Conservation (phyloP, 768 basidiomycete genomes). For the Russula sp. region DNA sequence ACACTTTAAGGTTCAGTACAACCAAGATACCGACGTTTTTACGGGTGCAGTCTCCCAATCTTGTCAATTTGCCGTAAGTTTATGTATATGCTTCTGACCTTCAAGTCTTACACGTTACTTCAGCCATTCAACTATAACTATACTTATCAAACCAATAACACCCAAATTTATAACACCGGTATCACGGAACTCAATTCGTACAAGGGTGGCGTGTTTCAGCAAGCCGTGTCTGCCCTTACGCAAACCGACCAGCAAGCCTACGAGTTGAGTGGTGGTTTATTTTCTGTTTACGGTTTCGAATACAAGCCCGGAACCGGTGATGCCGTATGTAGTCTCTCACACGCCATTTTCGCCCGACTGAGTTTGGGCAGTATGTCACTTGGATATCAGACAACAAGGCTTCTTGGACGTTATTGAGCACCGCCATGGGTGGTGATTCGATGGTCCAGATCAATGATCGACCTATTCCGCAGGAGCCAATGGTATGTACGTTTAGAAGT, state of each 20-base stretch:
- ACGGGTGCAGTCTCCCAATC: conserved; percentile 29
- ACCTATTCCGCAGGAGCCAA: conserved; percentile 45
- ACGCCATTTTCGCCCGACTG: background rate
- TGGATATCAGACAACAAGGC: conserved; percentile 43
- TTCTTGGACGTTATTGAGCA: conserved; percentile 42
- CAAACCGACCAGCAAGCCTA: conserved; percentile 43
- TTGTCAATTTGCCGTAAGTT: conserved; percentile 29
- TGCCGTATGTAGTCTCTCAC: conserved; percentile 21
- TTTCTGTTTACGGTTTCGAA: conserved; percentile 45
- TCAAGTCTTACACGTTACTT: background rate
- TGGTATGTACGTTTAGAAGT: conserved; percentile 33
- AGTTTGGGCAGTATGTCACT: conserved; percentile 39
- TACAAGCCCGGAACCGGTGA: conserved; percentile 39
- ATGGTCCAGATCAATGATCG: conserved; percentile 37
- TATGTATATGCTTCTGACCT: background rate
- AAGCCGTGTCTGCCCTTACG: conserved; percentile 73
- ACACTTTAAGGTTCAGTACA: background rate
- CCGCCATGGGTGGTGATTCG: conserved; percentile 39
- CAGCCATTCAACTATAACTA: conserved; percentile 29
- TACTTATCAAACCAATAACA: background rate
- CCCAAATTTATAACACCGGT: background rate
- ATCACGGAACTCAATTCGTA: conserved; percentile 49
- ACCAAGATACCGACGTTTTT: background rate
- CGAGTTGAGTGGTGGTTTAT: conserved; percentile 37
- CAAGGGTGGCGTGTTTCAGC: conserved; percentile 75